phyloP scores from a whole-genome alignment of 225 moss, liverwort and hornwort species.

The Straminergon stramineum region DNA sequence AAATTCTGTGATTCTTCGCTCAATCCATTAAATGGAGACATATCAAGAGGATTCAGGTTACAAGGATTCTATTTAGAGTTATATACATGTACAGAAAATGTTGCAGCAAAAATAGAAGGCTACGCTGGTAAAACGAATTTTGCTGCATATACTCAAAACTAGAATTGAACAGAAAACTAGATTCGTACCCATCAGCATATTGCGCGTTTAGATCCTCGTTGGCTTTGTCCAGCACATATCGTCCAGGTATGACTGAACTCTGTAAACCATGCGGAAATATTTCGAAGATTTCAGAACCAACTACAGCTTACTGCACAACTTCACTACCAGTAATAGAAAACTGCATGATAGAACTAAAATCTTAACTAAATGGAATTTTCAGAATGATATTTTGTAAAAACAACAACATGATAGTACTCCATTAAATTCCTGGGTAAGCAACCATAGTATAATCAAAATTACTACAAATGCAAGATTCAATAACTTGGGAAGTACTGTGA shows the following conservation, averaged over 20 bases:
- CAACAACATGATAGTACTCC: neutral
- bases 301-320: neutral
- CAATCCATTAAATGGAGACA: neutral
- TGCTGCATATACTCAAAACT: neutral
- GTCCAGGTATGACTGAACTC: constrained; percentile 79
- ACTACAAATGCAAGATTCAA: neutral
- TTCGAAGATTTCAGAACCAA: neutral
- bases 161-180: neutral
- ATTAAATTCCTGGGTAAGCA: neutral
- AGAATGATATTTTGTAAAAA: too few species aligned
- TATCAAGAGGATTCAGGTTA: neutral
- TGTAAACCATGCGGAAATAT: constrained; percentile 9
- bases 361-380: neutral
- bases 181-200: constrained; percentile 61
- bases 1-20: neutral
- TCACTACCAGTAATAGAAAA: neutral
- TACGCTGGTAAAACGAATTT: neutral
- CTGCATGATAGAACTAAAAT: neutral
- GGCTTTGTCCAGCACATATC: constrained; percentile 56
- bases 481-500: neutral
- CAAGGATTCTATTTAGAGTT: neutral
- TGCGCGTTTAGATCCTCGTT: constrained; percentile 50
- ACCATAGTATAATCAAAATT: neutral
- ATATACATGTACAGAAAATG: neutral
- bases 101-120: neutral